phyloP scores from a whole-genome alignment of 208 protist genomes.

The Wallacemonas collosoma region DNA sequence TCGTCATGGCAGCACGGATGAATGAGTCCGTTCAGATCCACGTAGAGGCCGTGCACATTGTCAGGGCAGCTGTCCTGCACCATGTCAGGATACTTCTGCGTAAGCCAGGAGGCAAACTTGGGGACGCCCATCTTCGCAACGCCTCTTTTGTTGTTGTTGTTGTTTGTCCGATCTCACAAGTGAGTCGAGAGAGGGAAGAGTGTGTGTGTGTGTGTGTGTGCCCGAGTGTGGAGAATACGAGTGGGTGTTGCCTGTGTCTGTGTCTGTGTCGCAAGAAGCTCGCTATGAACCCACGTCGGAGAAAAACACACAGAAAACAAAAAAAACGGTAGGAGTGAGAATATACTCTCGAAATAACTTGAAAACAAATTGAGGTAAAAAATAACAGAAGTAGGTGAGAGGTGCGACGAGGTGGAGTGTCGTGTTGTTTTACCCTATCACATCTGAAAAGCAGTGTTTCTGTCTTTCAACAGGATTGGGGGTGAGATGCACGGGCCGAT shows the following conservation, averaged over 20 bases:
- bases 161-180: not conserved
- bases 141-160: not conserved
- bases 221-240: not conserved
- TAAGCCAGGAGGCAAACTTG: slow-evolving; percentile 82
- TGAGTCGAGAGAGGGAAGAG: too few relatives aligned
- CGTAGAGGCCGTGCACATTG: slow-evolving; percentile 89
- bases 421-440: not conserved
- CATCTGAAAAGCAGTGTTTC: not conserved
- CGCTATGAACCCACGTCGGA: too few relatives aligned
- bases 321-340: too few relatives aligned
- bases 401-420: not conserved
- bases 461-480: not conserved
- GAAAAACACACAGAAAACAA: not conserved
- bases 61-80: slow-evolving; percentile 37
- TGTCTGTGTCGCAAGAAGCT: not conserved
- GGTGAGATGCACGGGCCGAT: not conserved
- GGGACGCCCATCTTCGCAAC: slow-evolving; percentile 66
- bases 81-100: slow-evolving; percentile 79
- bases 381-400: not conserved
- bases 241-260: slow-evolving; percentile 7
- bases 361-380: not conserved
- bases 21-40: slow-evolving; percentile 97
- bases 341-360: too few relatives aligned
- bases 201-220: slow-evolving; percentile 12
- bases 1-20: slow-evolving; percentile 98